Evolutionary conservation across 805 yeast genomes (phyloP).

Genomic region (Starmera quercuum): DNA sequence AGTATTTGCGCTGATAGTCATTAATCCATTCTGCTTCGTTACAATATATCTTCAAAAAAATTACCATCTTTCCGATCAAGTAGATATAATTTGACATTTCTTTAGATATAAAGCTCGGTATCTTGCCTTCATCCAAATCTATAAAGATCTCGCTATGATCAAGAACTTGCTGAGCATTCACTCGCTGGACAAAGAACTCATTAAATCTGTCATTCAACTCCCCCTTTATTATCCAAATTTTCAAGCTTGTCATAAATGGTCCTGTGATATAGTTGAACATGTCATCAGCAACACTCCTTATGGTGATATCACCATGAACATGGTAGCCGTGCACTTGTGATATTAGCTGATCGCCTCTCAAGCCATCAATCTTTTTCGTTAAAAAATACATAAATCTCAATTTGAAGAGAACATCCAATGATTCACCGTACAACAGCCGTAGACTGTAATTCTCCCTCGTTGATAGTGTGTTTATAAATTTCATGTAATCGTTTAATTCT

Average conservation of each 20-base stretch:
- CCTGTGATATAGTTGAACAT: conserved; percentile 38
- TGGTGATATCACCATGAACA: conserved; percentile 55
- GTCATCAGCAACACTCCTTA: conserved; percentile 33
- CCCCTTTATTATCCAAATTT: conserved; percentile 67
- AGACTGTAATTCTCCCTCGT: conserved; percentile 26
- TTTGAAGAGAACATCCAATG: conserved; percentile 44
- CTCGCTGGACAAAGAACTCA: conserved; percentile 46
- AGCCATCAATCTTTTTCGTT: conserved; percentile 21
- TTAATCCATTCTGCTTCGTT: conserved; percentile 61
- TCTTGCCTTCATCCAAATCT: conserved; percentile 22
- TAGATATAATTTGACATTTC: conserved; percentile 37
- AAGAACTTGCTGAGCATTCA: conserved; percentile 18
- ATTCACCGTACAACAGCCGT: conserved; percentile 21
- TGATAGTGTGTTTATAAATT: conserved; percentile 35
- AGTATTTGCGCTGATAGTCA: conserved; percentile 27
- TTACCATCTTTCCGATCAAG: conserved; percentile 66
- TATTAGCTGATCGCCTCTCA: conserved; percentile 44
- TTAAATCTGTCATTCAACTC: conserved; percentile 34
- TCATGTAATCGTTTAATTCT: conserved; percentile 34
- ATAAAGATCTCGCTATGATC: conserved; percentile 21
- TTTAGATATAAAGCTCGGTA: conserved; percentile 38
- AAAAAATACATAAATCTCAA: conserved; percentile 52
- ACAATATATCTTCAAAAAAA: conserved; percentile 58
- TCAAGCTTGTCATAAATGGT: conserved; percentile 56
- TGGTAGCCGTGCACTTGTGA: conserved; percentile 42